phyloP scores from a whole-genome alignment of 2,329 filamentous ascomycete species.

The Colletotrichum aenigma region DNA sequence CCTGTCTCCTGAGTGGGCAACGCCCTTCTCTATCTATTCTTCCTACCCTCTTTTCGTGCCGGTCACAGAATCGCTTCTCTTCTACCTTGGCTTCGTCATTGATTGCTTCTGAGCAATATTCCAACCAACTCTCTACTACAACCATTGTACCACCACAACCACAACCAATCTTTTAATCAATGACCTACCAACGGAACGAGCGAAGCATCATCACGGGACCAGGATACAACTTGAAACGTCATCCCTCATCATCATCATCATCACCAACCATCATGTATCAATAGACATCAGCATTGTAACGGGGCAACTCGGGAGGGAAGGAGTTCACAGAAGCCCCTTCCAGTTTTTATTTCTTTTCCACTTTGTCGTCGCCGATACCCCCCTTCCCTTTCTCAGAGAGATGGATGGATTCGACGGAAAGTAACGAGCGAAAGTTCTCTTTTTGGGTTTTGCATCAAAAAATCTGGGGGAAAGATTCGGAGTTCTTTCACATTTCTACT shows the following conservation, averaged over 20 bases:
- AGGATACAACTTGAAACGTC: slow-evolving; percentile 10
- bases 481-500: background rate
- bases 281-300: slow-evolving; percentile 3
- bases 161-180: slow-evolving; percentile 15
- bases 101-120: slow-evolving; percentile 8
- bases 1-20: background rate
- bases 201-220: slow-evolving; percentile 15
- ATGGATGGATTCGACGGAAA: slow-evolving; percentile 20
- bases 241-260: background rate
- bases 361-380: slow-evolving; percentile 23
- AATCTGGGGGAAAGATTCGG: background rate
- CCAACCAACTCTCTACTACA: background rate
- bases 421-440: slow-evolving; percentile 6
- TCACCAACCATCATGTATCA: background rate
- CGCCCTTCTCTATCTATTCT: background rate
- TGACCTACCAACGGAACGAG: slow-evolving; percentile 17
- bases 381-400: slow-evolving; percentile 19
- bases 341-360: background rate
- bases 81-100: slow-evolving; percentile 6
- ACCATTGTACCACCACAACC: slow-evolving; percentile 3
- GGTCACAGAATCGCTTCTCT: background rate
- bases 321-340: background rate
- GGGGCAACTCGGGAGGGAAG: background rate
- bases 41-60: slow-evolving; percentile 4
- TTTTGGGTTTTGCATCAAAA: background rate